Evolutionary conservation across 176 grass and related monocot species (phyloP).

Genomic region (Zea luxurians): DNA sequence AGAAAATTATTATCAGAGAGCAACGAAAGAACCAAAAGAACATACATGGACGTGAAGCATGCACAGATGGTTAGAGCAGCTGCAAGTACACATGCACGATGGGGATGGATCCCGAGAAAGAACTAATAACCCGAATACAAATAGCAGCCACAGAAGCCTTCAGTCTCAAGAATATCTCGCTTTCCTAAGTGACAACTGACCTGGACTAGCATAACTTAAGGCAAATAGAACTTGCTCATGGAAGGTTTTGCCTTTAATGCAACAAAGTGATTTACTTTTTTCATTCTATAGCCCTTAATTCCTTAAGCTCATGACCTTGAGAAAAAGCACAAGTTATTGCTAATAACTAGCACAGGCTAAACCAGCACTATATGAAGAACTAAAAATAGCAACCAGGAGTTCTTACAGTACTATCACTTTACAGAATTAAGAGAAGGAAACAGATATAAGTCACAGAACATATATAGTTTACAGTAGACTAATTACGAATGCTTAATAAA

Average conservation of each 20-base stretch:
- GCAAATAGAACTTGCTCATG: constrained; percentile 24
- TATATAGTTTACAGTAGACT: background rate
- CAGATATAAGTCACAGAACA: constrained; percentile 27
- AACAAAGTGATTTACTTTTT: constrained; percentile 16
- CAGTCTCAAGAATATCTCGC: constrained; percentile 47
- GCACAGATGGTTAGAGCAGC: constrained; percentile 35
- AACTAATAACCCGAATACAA: constrained; percentile 14
- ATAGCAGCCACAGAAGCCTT: constrained; percentile 36
- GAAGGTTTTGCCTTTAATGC: constrained; percentile 13
- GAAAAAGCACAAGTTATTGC: constrained; percentile 10
- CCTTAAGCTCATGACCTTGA: constrained; percentile 34
- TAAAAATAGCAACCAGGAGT: constrained; percentile 25
- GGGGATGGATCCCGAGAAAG: constrained; percentile 52
- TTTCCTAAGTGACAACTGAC: constrained; percentile 45
- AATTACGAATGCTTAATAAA: constrained; percentile 31
- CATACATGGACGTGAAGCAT: constrained; percentile 43
- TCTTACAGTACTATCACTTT: constrained; percentile 27
- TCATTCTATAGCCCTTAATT: background rate
- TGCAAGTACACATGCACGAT: constrained; percentile 41
- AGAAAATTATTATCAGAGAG: constrained; percentile 55
- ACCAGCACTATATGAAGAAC: background rate
- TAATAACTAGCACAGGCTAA: constrained; percentile 22
- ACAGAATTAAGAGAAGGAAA: constrained; percentile 18
- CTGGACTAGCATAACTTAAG: constrained; percentile 22
- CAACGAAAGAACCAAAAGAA: constrained; percentile 41